Evolutionary conservation across 1,284 basidiomycete genomes (phyloP).

Genomic region (Xerocomus nothofagi): DNA sequence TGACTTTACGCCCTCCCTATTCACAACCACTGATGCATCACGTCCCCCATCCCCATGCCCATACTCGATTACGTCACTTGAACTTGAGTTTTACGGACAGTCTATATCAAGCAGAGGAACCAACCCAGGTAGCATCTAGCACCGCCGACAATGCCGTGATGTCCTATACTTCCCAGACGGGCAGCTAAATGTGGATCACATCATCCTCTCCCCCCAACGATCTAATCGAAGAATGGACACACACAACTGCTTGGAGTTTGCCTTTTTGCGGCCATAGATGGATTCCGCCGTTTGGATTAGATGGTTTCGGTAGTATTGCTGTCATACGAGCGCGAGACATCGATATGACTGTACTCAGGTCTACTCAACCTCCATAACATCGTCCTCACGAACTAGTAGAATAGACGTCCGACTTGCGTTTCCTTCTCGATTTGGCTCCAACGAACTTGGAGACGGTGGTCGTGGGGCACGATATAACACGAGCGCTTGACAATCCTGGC

Average conservation of each 20-base stretch:
- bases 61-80: slow-evolving; percentile 63
- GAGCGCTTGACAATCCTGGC: slow-evolving; percentile 47
- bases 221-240: slow-evolving; percentile 3
- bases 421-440: slow-evolving; percentile 6
- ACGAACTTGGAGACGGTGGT: slow-evolving; percentile 21
- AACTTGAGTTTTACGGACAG: slow-evolving; percentile 47
- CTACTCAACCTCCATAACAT: slow-evolving; percentile 63
- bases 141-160: slow-evolving; percentile 46
- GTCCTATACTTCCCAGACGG: slow-evolving; percentile 43
- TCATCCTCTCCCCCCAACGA: slow-evolving; percentile 4
- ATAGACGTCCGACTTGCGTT: neutral
- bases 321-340: slow-evolving; percentile 15
- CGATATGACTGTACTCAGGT: slow-evolving; percentile 1
- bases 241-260: slow-evolving; percentile 5
- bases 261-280: slow-evolving; percentile 25
- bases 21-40: slow-evolving; percentile 62
- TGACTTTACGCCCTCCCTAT: slow-evolving; percentile 55
- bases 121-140: slow-evolving; percentile 29
- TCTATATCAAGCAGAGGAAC: slow-evolving; percentile 41
- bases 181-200: slow-evolving; percentile 27
- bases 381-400: slow-evolving; percentile 35
- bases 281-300: slow-evolving; percentile 20
- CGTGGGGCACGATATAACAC: slow-evolving; percentile 55
- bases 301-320: slow-evolving; percentile 12
- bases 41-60: slow-evolving; percentile 73